These are phyloP conservation scores for Podila minutissima DNA, from an alignment of 192 early-diverging fungal genomes.

Conservation along the genomic window DNA sequence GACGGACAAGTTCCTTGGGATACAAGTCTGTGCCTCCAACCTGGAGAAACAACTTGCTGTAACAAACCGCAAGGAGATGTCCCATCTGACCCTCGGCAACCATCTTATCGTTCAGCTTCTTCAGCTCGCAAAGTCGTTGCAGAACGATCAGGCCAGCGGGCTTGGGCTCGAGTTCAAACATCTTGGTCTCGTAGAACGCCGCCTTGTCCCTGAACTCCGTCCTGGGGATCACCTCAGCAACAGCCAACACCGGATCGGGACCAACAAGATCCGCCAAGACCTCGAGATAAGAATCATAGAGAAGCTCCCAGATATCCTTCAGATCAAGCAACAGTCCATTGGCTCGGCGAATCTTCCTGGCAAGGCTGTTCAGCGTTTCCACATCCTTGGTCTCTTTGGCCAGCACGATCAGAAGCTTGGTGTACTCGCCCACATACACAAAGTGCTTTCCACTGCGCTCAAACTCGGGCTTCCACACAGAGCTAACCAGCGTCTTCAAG, in stretches of 20 bases:
- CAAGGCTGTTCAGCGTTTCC: slow-evolving; percentile 64
- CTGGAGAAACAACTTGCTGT: slow-evolving; percentile 44
- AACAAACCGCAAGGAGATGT: slow-evolving; percentile 36
- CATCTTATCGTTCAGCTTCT: slow-evolving; percentile 50
- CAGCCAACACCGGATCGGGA: slow-evolving; percentile 18
- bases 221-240: slow-evolving; percentile 45
- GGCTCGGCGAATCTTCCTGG: slow-evolving; percentile 64
- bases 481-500: slow-evolving; percentile 63
- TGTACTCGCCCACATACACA: slow-evolving; percentile 78
- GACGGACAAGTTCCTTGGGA: slow-evolving; percentile 39
- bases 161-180: slow-evolving; percentile 37
- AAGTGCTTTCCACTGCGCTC: slow-evolving; percentile 83
- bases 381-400: slow-evolving; percentile 65
- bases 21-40: slow-evolving; percentile 45
- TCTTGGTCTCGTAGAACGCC: slow-evolving; percentile 33
- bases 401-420: slow-evolving; percentile 67
- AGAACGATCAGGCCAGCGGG: slow-evolving; percentile 22
- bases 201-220: slow-evolving; percentile 47
- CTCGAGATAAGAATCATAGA: slow-evolving; percentile 55
- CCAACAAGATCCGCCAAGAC: slow-evolving; percentile 47
- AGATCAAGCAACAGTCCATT: slow-evolving; percentile 61
- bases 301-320: slow-evolving; percentile 60
- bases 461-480: slow-evolving; percentile 84
- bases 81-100: slow-evolving; percentile 44
- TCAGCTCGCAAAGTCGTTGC: slow-evolving; percentile 36